Conservation (phyloP, 192 early-diverging fungal species). For the Backusella psychrophila region DNA sequence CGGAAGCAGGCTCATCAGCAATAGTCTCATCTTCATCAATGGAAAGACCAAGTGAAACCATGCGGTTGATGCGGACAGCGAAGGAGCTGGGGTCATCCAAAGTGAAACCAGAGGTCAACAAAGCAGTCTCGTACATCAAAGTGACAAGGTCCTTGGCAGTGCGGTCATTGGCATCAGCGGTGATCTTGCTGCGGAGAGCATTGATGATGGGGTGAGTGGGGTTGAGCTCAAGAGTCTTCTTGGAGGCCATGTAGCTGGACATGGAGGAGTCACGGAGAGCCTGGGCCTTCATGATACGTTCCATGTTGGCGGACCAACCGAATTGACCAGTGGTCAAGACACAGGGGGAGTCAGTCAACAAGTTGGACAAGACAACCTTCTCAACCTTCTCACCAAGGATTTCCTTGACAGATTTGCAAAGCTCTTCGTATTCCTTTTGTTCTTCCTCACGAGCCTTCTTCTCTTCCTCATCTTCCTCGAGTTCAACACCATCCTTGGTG, state of each 20-base stretch:
- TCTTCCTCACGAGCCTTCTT: slow-evolving; percentile 95
- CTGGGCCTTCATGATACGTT: slow-evolving; percentile 99
- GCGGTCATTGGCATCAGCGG: slow-evolving; percentile 97
- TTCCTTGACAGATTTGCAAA: slow-evolving; percentile 95
- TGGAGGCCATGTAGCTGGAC: slow-evolving; percentile 99
- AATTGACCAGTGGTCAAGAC: slow-evolving; percentile 98
- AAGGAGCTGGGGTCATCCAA: slow-evolving; percentile 96
- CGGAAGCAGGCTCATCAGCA: slow-evolving; percentile 38
- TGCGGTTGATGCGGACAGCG: slow-evolving; percentile 94
- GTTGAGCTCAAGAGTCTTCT: slow-evolving; percentile 99
- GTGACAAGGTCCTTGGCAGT: slow-evolving; percentile 96
- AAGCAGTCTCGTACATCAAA: slow-evolving; percentile 93
- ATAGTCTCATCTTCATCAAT: slow-evolving; percentile 78
- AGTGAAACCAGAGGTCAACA: slow-evolving; percentile 96
- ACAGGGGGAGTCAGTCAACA: slow-evolving; percentile 97
- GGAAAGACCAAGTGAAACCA: slow-evolving; percentile 97
- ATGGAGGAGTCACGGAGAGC: slow-evolving; percentile 98
- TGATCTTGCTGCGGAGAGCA: slow-evolving; percentile 90
- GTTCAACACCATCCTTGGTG: slow-evolving; percentile 99
- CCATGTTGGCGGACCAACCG: slow-evolving; percentile 99
- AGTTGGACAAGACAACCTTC: slow-evolving; percentile 82
- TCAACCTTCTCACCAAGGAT: slow-evolving; percentile 99
- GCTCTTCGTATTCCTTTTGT: slow-evolving; percentile 84
- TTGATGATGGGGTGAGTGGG: slow-evolving; percentile 93
- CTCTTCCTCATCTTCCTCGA: slow-evolving; percentile 98